Evolutionary conservation across 1,139 yeast genomes (phyloP).

Genomic region (Zygotorulaspora mrakii): DNA sequence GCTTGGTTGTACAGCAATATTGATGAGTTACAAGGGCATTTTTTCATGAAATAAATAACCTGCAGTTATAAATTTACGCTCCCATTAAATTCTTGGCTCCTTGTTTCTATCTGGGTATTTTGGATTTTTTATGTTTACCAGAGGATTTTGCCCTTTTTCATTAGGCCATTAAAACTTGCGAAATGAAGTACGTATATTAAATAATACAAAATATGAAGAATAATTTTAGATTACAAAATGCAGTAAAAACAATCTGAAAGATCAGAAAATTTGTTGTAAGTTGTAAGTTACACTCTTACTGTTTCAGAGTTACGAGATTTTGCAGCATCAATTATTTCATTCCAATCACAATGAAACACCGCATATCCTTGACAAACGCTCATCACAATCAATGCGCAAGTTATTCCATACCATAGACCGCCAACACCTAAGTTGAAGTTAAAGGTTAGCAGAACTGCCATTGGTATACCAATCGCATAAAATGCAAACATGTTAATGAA

Average conservation of each 20-base stretch:
- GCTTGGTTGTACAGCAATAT: constrained; percentile 27
- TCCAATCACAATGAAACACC: constrained; percentile 40
- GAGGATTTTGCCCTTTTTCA: too few species aligned
- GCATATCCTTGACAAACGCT: constrained; percentile 54
- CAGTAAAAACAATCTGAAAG: constrained; percentile 1
- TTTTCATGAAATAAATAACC: background rate
- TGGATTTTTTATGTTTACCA: too few species aligned
- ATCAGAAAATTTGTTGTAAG: background rate
- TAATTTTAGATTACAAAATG: constrained; percentile 7
- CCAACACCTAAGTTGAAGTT: constrained; percentile 49
- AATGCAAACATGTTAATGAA: constrained; percentile 71
- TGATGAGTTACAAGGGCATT: background rate
- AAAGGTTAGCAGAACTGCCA: constrained; percentile 63
- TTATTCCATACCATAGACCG: constrained; percentile 89
- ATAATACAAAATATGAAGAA: too few species aligned
- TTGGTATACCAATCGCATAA: constrained; percentile 68
- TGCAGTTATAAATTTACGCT: too few species aligned
- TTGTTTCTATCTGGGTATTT: too few species aligned
- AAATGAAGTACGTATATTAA: too few species aligned
- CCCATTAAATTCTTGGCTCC: too few species aligned
- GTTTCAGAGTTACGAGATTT: constrained; percentile 52
- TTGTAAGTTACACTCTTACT: constrained; percentile 14
- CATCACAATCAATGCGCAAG: constrained; percentile 66
- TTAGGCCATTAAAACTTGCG: too few species aligned
- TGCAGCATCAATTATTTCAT: constrained; percentile 37